Conservation (phyloP, 2,329 filamentous ascomycete species). For the Aspergillus novofumigatus region DNA sequence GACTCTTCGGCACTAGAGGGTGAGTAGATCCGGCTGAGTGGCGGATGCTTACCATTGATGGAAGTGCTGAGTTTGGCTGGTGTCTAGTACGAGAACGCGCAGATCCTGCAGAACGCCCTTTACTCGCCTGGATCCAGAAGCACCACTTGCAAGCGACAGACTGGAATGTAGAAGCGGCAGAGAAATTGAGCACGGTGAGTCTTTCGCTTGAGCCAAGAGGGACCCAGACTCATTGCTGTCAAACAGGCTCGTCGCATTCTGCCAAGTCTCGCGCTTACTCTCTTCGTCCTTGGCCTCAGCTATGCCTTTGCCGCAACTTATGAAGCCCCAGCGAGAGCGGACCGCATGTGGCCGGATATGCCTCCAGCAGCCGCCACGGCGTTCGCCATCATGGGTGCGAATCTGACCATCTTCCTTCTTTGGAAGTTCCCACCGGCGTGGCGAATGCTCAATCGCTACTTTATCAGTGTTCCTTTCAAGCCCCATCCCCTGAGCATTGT, state of each 20-base stretch:
- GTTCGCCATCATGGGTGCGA: slow-evolving; percentile 46
- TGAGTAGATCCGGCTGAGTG: slow-evolving; percentile 12
- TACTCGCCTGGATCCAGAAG: slow-evolving; percentile 42
- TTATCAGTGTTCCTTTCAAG: slow-evolving; percentile 49
- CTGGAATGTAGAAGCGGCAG: slow-evolving; percentile 28
- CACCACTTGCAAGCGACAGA: slow-evolving; percentile 38
- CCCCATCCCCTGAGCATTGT: slow-evolving; percentile 51
- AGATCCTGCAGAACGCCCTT: slow-evolving; percentile 36
- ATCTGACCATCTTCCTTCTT: slow-evolving; percentile 47
- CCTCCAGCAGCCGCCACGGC: slow-evolving; percentile 52
- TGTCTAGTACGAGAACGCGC: slow-evolving; percentile 34
- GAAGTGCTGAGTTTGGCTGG: slow-evolving; percentile 7
- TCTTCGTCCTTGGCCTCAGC: slow-evolving; percentile 39
- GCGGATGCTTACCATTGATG: neutral
- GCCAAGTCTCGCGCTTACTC: slow-evolving; percentile 39
- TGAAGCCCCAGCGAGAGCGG: slow-evolving; percentile 43
- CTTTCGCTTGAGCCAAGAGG: neutral
- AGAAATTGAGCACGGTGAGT: slow-evolving; percentile 33
- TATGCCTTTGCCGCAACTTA: slow-evolving; percentile 47
- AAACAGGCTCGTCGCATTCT: slow-evolving; percentile 42
- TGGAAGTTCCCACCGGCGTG: slow-evolving; percentile 54
- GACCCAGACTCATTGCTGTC: neutral
- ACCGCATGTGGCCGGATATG: slow-evolving; percentile 48
- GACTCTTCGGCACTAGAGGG: slow-evolving; percentile 33
- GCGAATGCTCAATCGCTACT: slow-evolving; percentile 54